Base-by-base conservation (phyloP, 306 rosid genomes). In the Acacia confusa region DNA sequence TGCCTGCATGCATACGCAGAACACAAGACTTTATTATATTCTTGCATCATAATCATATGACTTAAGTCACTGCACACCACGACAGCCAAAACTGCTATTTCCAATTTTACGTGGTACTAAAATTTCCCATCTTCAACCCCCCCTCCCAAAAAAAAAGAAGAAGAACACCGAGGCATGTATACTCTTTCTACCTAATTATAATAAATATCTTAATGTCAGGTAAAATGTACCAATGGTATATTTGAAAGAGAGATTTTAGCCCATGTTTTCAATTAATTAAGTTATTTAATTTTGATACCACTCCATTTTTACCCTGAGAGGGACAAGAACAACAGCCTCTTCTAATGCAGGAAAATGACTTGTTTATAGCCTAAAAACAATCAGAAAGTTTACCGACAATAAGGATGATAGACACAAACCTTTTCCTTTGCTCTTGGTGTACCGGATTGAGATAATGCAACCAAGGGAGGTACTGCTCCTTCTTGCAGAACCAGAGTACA, bases 401-500 rank as follows among this genome's bases (percentile, higher is more conserved):
- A 69, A 74, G 58, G 48, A 77, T 22, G 60, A 70, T 41, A 57
- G 79, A 74, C 70, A 50, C 63, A 65, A 79, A 95, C 99, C 99
- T 93, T 95, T 84, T 95, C 99, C 85, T 81, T 93, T 28, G 99
- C 98, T 85, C 99, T 90, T 48, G 96, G 86, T 9, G 96, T 93
- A 74, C 99, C 98, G 43, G 90, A 90, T 81, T 92, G 99, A 41
- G 97, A 91, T 73, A 95, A 84, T 78, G 92, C 97, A 75, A 95
- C 99, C 45, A 95, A 81, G 28, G 99, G 97, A n/a, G 99, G 99
- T 25, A 95, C 98, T 9, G 97, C 98, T 77, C 99, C 99, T 93
- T 95, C 99, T 88, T 92, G 98, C 55, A 95, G 90, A 89, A 95
- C 88, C 81, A 95, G 53, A 48, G 88, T 93, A 81, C 99, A 95